These are phyloP conservation scores for Rhodocollybia butyracea DNA, from an alignment of 768 basidiomycete species.

Conservation along the genomic window DNA sequence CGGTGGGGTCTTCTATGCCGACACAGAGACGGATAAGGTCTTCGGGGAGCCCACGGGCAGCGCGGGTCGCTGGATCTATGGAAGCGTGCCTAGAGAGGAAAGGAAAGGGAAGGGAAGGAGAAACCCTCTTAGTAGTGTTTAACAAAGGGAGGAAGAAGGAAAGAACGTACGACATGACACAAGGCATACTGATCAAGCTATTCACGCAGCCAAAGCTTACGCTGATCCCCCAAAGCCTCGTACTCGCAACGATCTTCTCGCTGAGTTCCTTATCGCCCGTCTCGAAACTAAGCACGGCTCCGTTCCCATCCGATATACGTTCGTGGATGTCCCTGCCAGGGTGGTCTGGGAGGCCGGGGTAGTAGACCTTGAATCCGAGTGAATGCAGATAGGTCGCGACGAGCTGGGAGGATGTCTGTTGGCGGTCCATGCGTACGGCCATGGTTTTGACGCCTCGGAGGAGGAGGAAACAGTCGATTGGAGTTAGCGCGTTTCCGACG, in stretches of 20 bases:
- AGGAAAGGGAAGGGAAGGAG: no score
- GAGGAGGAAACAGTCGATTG: constrained; percentile 95
- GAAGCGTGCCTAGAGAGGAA: constrained; percentile 93
- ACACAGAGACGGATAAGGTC: constrained; percentile 97
- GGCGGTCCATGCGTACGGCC: constrained; percentile 92
- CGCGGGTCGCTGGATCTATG: constrained; percentile 92
- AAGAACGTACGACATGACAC: constrained; percentile 93
- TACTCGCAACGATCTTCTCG: constrained; percentile 90
- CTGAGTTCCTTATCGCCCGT: constrained; percentile 90
- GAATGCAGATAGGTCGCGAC: constrained; percentile 87
- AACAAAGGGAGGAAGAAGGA: neutral
- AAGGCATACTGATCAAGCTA: constrained; percentile 98
- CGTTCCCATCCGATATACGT: constrained; percentile 86
- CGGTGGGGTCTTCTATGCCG: constrained; percentile 93
- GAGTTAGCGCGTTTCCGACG: constrained; percentile 90
- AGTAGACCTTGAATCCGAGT: constrained; percentile 88
- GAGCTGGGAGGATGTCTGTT: constrained; percentile 75
- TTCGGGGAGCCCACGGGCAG: no score
- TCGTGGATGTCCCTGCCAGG: constrained; percentile 85
- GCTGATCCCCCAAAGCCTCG: constrained; percentile 94
- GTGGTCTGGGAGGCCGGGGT: constrained; percentile 84
- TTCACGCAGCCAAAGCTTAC: constrained; percentile 99
- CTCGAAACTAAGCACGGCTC: constrained; percentile 92
- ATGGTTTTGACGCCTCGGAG: constrained; percentile 96
- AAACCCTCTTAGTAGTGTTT: neutral